Conservation (phyloP, 768 basidiomycete species). For the Amanita muscaria region DNA sequence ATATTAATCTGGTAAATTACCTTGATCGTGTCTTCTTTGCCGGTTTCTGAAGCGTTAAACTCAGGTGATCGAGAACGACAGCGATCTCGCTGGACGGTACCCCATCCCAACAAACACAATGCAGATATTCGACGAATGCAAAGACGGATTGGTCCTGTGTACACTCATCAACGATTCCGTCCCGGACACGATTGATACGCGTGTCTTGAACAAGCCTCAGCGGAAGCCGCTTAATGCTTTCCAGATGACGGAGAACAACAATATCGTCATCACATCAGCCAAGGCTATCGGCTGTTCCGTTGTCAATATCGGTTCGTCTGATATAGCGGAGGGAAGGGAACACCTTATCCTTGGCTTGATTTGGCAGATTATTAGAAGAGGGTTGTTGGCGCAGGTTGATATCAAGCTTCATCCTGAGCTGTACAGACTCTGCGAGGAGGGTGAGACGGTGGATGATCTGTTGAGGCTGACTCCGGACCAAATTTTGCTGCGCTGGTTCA, state of each 20-base stretch:
- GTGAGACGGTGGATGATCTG: slow-evolving; percentile 94
- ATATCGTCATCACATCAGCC: slow-evolving; percentile 96
- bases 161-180: slow-evolving; percentile 99
- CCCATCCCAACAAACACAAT: slow-evolving; percentile 95
- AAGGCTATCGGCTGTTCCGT: slow-evolving; percentile 98
- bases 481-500: slow-evolving; percentile 97
- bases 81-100: slow-evolving; percentile 71
- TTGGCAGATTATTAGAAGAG: slow-evolving; percentile 96
- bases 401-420: slow-evolving; percentile 98
- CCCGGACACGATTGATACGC: slow-evolving; percentile 96
- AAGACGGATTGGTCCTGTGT: slow-evolving; percentile 92
- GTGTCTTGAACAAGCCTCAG: slow-evolving; percentile 89
- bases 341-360: slow-evolving; percentile 96
- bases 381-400: slow-evolving; percentile 89
- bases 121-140: slow-evolving; percentile 97
- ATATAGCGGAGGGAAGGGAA: slow-evolving; percentile 88
- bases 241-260: slow-evolving; percentile 99
- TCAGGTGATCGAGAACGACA: slow-evolving; percentile 86
- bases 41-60: not conserved
- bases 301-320: slow-evolving; percentile 94
- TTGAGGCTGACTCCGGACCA: slow-evolving; percentile 93
- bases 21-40: slow-evolving; percentile 3
- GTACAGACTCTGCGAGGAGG: slow-evolving; percentile 93
- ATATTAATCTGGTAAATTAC: slow-evolving; percentile 76
- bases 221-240: slow-evolving; percentile 91